Evolutionary conservation across 148 eudicot genomes (phyloP), one percentile per base, ranked within the genome.

Genomic region (Suaeda aralocaspica): DNA sequence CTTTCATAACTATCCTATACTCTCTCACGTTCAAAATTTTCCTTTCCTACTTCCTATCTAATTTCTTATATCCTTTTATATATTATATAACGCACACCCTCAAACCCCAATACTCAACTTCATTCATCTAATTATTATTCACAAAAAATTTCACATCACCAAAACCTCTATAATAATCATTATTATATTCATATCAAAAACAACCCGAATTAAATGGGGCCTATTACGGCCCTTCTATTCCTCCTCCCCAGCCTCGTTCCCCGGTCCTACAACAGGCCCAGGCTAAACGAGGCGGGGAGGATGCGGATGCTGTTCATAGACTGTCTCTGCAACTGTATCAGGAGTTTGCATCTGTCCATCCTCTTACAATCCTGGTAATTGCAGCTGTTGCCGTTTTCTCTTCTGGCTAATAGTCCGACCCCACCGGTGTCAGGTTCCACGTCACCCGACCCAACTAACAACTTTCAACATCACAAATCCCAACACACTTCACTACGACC

Each of bases 211-310:
- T 91, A 4, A 91, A 91, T 78, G 94, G 94, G 9, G 93, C 88
- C 59, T 91, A 84, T 78, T 91, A 91, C 75, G 97, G 92, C 75
- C 97, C 96, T 1, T 68, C 92, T 3, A 73, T 87, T 33, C 96
- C 89, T 6, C 89, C n/a, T n/a, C n/a, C 86, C 6, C 86, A 84
- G 5, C 34, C 79, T 1, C 71, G 57, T 25, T n/a, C 75, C 75
- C 1, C 59, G 70, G 13, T 25, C 77, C 58, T 86, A 82, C 80
- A 75, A 87, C 76, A 82, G 90, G 30, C 95, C 82, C 22, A 68
- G 86, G n/a, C n/a, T n/a, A 74, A 16, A 19, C 55, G 80, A 5
- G 69, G 80, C 39, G 69, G 77, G 9, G 79, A 18, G 77, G 77
- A 5, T 57, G 88, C 25, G 59, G 83, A 52, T 76, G 84, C 68